phyloP scores from a whole-genome alignment of 257 asterid species.

The Misopates orontium region DNA sequence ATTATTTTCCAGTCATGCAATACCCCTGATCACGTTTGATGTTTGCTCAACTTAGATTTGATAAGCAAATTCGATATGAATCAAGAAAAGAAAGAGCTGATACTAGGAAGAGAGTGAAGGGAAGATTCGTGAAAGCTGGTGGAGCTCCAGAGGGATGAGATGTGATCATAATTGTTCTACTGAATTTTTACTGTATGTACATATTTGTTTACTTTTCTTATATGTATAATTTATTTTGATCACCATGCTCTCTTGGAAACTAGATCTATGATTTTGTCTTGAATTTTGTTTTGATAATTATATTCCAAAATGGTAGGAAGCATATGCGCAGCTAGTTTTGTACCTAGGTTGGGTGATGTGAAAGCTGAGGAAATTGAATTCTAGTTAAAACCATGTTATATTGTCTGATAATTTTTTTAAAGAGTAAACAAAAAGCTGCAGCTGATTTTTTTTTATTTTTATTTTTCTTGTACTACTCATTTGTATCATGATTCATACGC shows the following conservation, averaged over 20 bases:
- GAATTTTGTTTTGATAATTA: slow-evolving; percentile 22
- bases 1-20: no score
- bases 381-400: no score
- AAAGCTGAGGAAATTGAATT: no score
- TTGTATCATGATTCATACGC: no score
- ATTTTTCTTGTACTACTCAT: no score
- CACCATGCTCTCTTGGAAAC: slow-evolving; percentile 1
- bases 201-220: slow-evolving; percentile 33
- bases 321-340: no score
- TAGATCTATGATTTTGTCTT: slow-evolving; percentile 33
- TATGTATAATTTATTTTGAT: slow-evolving; percentile 36
- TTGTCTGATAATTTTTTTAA: no score
- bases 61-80: slow-evolving; percentile 83
- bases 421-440: no score
- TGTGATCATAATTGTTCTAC: slow-evolving; percentile 15
- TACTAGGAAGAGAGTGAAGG: slow-evolving; percentile 91
- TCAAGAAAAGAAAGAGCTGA: slow-evolving; percentile 98
- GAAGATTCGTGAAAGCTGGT: slow-evolving; percentile 86
- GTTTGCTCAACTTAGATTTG: slow-evolving; percentile 52
- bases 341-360: no score
- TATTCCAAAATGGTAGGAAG: slow-evolving; percentile 20
- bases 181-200: slow-evolving; percentile 38
- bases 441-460: no score
- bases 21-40: slow-evolving; percentile 9
- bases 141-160: slow-evolving; percentile 60